These are phyloP conservation scores for Penicillium salamii DNA, from an alignment of 495 filamentous ascomycete genomes.

Conservation along the genomic window DNA sequence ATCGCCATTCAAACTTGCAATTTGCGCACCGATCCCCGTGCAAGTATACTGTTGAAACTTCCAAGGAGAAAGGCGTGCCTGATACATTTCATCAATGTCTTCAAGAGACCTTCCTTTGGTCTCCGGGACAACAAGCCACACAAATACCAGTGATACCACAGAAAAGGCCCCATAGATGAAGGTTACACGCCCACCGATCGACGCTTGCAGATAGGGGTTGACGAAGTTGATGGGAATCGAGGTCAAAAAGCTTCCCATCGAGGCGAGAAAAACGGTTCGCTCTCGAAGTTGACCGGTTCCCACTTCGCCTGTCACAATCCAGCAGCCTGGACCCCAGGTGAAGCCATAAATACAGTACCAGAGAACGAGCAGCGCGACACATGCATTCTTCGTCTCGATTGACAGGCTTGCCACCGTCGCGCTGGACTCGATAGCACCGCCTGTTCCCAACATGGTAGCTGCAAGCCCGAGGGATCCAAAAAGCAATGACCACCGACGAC, in stretches of 20 bases:
- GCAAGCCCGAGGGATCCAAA: neutral
- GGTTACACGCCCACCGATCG: neutral
- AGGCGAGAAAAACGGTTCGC: neutral
- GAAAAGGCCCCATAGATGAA: neutral
- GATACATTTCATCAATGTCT: conserved; percentile 2
- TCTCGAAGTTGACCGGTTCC: neutral
- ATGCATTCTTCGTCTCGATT: neutral
- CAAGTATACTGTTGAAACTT: neutral
- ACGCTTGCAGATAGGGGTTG: neutral
- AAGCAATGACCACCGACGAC: neutral
- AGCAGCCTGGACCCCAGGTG: neutral
- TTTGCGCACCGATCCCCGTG: neutral
- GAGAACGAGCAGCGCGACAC: neutral
- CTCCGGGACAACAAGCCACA: neutral
- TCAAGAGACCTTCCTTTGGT: neutral
- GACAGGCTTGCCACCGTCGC: neutral
- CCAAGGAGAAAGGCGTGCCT: neutral
- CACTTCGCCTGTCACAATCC: neutral
- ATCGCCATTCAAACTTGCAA: too few species aligned
- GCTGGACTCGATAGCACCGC: neutral
- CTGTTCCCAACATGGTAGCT: neutral
- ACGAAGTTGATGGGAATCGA: neutral
- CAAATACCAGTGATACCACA: neutral
- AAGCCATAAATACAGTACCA: neutral
- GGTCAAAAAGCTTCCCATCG: neutral